Conservation (phyloP, 2,329 filamentous ascomycete genomes). For the Hypoxylon sp. region DNA sequence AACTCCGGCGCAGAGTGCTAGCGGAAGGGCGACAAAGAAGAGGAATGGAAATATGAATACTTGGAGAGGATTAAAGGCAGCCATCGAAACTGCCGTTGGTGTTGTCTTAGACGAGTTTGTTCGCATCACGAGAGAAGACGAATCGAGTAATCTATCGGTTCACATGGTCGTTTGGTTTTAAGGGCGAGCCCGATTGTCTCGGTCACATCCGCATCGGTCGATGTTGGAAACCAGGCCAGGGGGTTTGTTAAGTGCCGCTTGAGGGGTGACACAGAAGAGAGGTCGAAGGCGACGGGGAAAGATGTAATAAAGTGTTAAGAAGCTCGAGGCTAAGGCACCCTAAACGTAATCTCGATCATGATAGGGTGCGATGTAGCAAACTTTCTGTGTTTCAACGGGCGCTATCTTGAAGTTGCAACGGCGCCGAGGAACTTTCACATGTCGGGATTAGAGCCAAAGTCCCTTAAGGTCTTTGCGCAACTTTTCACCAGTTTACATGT, state of each 20-base stretch:
- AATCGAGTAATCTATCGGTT: conserved; percentile 35
- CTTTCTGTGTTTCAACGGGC: conserved; percentile 21
- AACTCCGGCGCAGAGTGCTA: conserved; percentile 72
- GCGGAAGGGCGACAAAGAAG: conserved; percentile 71
- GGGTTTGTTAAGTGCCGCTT: conserved; percentile 9
- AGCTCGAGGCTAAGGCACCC: conserved; percentile 36
- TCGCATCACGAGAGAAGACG: conserved; percentile 25
- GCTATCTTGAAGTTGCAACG: conserved; percentile 14
- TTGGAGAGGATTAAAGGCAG: conserved; percentile 67
- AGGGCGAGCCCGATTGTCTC: conserved; percentile 15
- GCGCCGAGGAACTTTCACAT: conserved; percentile 36
- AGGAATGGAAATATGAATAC: conserved; percentile 72
- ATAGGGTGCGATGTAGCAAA: conserved; percentile 36
- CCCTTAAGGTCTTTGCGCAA: not conserved
- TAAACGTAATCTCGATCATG: conserved; percentile 23
- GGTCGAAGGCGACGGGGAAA: conserved; percentile 7
- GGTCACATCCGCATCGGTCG: conserved; percentile 13
- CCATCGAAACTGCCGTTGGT: conserved; percentile 56
- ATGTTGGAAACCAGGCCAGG: conserved; percentile 7
- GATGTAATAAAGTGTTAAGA: conserved; percentile 30
- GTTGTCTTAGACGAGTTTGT: conserved; percentile 17
- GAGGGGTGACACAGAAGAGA: conserved; percentile 25
- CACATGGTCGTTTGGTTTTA: conserved; percentile 45
- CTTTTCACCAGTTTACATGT: not conserved
- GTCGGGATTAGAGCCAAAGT: conserved; percentile 11